A percentile compares a stretch with the other conserved stretches of the same genome.
Evolutionary conservation across 768 basidiomycete genomes (phyloP).

Genomic region (Pleurotus platypus): DNA sequence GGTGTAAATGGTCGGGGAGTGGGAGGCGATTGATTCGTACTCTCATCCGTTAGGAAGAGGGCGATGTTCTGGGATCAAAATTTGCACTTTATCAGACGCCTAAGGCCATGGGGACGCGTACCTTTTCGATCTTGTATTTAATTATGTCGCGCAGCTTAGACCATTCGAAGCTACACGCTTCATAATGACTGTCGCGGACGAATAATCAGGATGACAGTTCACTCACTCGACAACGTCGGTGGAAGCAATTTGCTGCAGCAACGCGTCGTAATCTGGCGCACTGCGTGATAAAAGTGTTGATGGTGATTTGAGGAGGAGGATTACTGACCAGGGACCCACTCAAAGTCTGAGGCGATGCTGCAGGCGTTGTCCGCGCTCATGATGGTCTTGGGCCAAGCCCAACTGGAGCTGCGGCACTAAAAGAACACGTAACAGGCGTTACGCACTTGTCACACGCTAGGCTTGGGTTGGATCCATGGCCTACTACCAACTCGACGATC

Average conservation of each 20-base stretch:
- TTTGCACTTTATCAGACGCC: neutral
- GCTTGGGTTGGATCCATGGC: conserved; percentile 20
- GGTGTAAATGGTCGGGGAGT: conserved; percentile 39
- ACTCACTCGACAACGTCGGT: conserved; percentile 63
- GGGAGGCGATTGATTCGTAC: conserved; percentile 25
- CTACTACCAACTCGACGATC: conserved; percentile 23
- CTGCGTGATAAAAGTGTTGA: neutral
- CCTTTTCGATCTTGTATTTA: conserved; percentile 69
- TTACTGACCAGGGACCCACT: conserved; percentile 50
- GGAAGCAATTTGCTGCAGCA: conserved; percentile 60
- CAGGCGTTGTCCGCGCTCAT: neutral
- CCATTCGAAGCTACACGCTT: conserved; percentile 61
- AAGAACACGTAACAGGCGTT: neutral
- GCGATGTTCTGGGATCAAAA: conserved; percentile 40
- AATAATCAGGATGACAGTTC: conserved; percentile 6
- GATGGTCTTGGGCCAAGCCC: neutral
- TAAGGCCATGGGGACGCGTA: conserved; percentile 22
- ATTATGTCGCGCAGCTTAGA: conserved; percentile 62
- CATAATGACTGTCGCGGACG: conserved; percentile 7
- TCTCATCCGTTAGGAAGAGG: conserved; percentile 37
- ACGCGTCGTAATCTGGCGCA: conserved; percentile 49
- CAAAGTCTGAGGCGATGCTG: conserved; percentile 25
- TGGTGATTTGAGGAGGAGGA: neutral
- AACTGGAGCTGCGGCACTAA: neutral
- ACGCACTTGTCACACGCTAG: conserved; percentile 2